Percentiles rank a stretch among this genome's conserved stretches.
phyloP scores from a whole-genome alignment of 257 asterid genomes.

The Cynanchum wilfordii region DNA sequence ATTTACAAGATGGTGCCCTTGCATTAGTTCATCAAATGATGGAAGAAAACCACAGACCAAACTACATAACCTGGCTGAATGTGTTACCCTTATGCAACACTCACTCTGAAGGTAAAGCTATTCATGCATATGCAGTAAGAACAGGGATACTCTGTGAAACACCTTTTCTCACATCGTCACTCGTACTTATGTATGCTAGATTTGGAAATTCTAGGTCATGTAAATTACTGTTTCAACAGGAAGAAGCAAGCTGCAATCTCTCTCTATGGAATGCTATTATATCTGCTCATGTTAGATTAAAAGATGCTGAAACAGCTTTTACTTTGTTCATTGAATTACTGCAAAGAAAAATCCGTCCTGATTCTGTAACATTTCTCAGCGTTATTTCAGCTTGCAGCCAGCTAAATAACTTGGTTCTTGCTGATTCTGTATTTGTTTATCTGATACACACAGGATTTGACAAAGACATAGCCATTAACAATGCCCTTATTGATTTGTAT shows the following conservation, averaged over 20 bases:
- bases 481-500: constrained; percentile 45
- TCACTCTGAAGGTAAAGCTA: constrained; percentile 39
- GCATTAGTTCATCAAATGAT: constrained; percentile 29
- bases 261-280: constrained; percentile 59
- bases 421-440: constrained; percentile 34
- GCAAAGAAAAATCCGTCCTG: constrained; percentile 30
- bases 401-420: constrained; percentile 32
- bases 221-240: constrained; percentile 32
- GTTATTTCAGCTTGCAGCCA: constrained; percentile 46
- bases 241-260: constrained; percentile 35
- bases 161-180: constrained; percentile 54
- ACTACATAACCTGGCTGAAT: constrained; percentile 45
- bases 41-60: constrained; percentile 39
- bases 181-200: constrained; percentile 55
- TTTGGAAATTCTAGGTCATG: constrained; percentile 28
- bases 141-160: constrained; percentile 30
- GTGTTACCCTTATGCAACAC: constrained; percentile 40
- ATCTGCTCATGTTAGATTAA: constrained; percentile 36
- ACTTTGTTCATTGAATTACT: constrained; percentile 39
- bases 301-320: constrained; percentile 27
- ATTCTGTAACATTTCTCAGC: constrained; percentile 40
- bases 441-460: constrained; percentile 39
- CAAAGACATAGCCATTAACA: constrained; percentile 30
- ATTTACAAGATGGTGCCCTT: constrained; percentile 35
- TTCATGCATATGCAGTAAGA: constrained; percentile 46